phyloP scores from a whole-genome alignment of 2,329 filamentous ascomycete genomes.

The Xenoacremonium recifei region DNA sequence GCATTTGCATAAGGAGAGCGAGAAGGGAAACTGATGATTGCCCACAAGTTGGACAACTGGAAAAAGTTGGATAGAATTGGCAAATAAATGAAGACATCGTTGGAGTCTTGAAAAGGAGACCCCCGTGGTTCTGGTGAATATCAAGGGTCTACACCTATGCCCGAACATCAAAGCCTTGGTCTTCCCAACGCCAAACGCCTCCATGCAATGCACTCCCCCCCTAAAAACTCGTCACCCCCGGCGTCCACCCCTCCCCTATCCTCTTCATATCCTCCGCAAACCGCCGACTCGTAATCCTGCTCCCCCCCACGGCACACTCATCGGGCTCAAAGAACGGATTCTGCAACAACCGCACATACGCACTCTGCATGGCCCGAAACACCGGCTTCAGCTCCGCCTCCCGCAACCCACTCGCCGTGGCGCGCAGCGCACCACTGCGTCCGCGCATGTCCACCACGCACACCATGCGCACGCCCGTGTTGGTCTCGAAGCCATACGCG shows the following conservation, averaged over 20 bases:
- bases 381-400: constrained; percentile 89
- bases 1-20: constrained; percentile 27
- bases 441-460: constrained; percentile 90
- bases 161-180: too few relatives aligned
- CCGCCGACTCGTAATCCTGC: constrained; percentile 75
- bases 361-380: constrained; percentile 88
- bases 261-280: constrained; percentile 81
- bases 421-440: constrained; percentile 36
- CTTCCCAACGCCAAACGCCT: constrained; percentile 24
- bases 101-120: too few relatives aligned
- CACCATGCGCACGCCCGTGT: constrained; percentile 89
- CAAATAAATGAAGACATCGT: background rate
- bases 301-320: constrained; percentile 63
- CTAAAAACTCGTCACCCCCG: constrained; percentile 64
- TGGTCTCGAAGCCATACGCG: constrained; percentile 94
- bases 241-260: constrained; percentile 83
- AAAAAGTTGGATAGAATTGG: background rate
- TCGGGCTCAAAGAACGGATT: constrained; percentile 96
- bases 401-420: constrained; percentile 56
- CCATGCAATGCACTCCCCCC: constrained; percentile 19
- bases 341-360: constrained; percentile 83
- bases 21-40: constrained; percentile 10
- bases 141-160: too few relatives aligned
- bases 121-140: too few relatives aligned
- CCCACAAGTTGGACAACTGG: too few relatives aligned